phyloP scores from a whole-genome alignment of 192 early-diverging fungal species.

The Geranomyces michiganensis region DNA sequence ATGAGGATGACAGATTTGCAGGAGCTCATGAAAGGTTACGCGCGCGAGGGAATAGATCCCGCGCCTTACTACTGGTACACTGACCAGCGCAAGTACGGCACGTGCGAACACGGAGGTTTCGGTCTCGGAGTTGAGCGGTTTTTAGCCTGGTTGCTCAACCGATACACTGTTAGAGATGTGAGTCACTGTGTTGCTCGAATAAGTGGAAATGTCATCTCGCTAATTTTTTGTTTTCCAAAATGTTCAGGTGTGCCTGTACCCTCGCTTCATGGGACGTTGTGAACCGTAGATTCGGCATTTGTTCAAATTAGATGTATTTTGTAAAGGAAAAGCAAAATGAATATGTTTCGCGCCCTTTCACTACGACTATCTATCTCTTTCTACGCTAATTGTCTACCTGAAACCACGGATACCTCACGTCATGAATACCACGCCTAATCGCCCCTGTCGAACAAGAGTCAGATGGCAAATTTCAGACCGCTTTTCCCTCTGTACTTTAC shows the following conservation, averaged over 20 bases:
- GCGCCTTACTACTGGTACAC: constrained; percentile 98
- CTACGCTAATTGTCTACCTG: constrained; percentile 31
- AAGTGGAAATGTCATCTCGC: background rate
- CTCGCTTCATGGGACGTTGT: constrained; percentile 87
- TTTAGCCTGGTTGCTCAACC: constrained; percentile 94
- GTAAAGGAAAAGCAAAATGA: no score
- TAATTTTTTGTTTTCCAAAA: background rate
- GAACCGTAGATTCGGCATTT: constrained; percentile 59
- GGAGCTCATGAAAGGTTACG: constrained; percentile 79
- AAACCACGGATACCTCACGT: background rate
- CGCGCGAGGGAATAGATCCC: constrained; percentile 90
- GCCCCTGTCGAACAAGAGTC: background rate
- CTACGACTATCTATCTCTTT: no score
- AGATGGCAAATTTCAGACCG: background rate
- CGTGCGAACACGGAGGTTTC: constrained; percentile 94
- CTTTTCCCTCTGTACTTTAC: constrained; percentile 1
- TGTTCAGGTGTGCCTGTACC: constrained; percentile 78
- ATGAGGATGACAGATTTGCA: constrained; percentile 92
- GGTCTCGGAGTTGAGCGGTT: constrained; percentile 97
- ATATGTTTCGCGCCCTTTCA: no score
- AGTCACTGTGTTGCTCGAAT: constrained; percentile 2
- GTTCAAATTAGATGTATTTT: background rate
- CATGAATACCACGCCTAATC: background rate
- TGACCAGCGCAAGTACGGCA: constrained; percentile 98
- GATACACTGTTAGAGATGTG: constrained; percentile 82